Evolutionary conservation across 495 filamentous ascomycete species (phyloP).

Genomic region (Cercophora samala): DNA sequence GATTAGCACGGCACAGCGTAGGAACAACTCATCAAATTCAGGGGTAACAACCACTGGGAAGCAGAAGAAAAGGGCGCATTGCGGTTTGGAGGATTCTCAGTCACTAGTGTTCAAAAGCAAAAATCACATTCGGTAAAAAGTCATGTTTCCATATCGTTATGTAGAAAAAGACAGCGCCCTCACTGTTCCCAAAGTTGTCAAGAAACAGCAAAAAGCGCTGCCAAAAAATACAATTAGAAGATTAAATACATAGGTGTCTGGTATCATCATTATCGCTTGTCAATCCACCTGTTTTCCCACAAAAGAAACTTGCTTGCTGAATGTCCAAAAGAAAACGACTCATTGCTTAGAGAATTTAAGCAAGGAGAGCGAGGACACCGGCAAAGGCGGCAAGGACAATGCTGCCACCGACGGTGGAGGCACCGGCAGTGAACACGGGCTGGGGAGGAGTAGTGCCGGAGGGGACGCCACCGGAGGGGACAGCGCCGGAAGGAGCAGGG

Average conservation of each 20-base stretch:
- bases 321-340: neutral
- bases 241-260: constrained; percentile 47
- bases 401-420: constrained; percentile 34
- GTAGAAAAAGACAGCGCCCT: constrained; percentile 3
- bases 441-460: constrained; percentile 33
- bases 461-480: constrained; percentile 31
- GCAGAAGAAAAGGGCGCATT: neutral
- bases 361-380: constrained; percentile 52
- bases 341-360: constrained; percentile 40
- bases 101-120: neutral
- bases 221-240: constrained; percentile 43
- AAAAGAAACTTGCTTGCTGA: constrained; percentile 4
- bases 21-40: neutral
- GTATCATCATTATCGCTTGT: constrained; percentile 21
- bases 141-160: constrained; percentile 8
- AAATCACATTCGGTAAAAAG: neutral
- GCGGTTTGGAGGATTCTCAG: too few relatives aligned
- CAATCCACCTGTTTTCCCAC: constrained; percentile 22
- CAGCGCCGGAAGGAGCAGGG: constrained; percentile 32
- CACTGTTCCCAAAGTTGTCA: neutral
- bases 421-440: constrained; percentile 45
- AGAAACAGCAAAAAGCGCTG: constrained; percentile 11
- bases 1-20: neutral
- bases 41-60: neutral
- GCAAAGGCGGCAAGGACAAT: constrained; percentile 33